A percentile compares a stretch with the other conserved stretches of the same genome.
Evolutionary conservation across 768 basidiomycete species (phyloP).

Genomic region (Trametes sanguinea): DNA sequence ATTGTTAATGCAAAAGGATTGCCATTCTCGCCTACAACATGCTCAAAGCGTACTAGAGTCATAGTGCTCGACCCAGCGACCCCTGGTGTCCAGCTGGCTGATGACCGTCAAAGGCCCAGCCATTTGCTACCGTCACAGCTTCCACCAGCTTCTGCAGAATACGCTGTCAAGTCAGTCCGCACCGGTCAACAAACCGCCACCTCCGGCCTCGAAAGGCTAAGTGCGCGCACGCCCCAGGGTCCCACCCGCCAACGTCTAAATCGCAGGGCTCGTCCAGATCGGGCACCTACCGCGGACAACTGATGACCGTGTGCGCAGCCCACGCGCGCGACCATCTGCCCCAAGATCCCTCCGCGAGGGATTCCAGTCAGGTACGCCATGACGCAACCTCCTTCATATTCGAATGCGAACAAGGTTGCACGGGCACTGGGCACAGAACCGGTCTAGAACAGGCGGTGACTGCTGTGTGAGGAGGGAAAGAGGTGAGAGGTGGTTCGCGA

Average conservation of each 20-base stretch:
- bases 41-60: too few species aligned
- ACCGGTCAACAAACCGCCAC: background rate
- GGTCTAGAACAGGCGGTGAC: too few species aligned
- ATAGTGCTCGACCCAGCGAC: too few species aligned
- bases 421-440: too few species aligned
- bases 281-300: background rate
- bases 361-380: conserved; percentile 5
- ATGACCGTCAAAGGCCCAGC: too few species aligned
- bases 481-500: background rate
- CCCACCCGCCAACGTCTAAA: background rate
- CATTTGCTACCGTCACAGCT: background rate
- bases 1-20: too few species aligned
- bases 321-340: background rate
- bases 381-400: background rate
- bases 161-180: background rate
- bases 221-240: background rate
- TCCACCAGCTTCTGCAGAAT: background rate
- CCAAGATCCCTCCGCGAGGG: background rate
- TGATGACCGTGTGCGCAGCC: background rate
- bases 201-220: conserved; percentile 1
- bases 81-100: too few species aligned
- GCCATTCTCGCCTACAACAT: too few species aligned
- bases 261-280: background rate
- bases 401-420: too few species aligned
- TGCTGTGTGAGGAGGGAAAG: too few species aligned